These are phyloP conservation scores for Apiospora arundinis DNA, from an alignment of 2,329 filamentous ascomycete genomes.

Conservation along the genomic window DNA sequence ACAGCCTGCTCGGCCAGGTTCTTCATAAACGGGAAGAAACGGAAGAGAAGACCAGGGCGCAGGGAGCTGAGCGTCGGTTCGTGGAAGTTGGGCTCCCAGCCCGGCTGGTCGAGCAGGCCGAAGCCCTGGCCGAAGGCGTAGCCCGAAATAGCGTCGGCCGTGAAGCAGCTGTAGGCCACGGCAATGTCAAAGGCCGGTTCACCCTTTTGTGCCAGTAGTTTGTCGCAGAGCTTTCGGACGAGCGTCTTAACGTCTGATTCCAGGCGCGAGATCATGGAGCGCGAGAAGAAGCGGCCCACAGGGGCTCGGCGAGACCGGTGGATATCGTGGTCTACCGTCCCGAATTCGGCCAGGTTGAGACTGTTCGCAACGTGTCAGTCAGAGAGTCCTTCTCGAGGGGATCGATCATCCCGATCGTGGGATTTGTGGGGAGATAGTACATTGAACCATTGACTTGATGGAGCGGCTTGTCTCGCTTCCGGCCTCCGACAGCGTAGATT, in stretches of 20 bases:
- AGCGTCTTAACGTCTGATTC: slow-evolving; percentile 31
- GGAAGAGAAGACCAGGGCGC: slow-evolving; percentile 32
- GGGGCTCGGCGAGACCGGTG: slow-evolving; percentile 35
- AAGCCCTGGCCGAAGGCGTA: slow-evolving; percentile 47
- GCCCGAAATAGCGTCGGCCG: slow-evolving; percentile 45
- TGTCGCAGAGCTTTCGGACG: slow-evolving; percentile 30
- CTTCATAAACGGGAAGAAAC: slow-evolving; percentile 35
- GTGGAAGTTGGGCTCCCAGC: slow-evolving; percentile 45
- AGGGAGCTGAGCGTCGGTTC: slow-evolving; percentile 30
- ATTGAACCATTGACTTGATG: slow-evolving; percentile 20
- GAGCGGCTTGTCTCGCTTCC: slow-evolving; percentile 20
- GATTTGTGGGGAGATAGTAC: background rate
- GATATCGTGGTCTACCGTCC: slow-evolving; percentile 34
- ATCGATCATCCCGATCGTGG: background rate
- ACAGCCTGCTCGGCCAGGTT: slow-evolving; percentile 23
- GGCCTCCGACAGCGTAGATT: slow-evolving; percentile 20
- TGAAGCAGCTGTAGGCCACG: slow-evolving; percentile 38
- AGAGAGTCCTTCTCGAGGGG: no score
- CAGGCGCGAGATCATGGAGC: slow-evolving; percentile 40
- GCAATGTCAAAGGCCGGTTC: slow-evolving; percentile 11
- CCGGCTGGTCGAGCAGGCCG: slow-evolving; percentile 36
- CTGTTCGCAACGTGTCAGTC: background rate
- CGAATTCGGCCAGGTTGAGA: slow-evolving; percentile 1
- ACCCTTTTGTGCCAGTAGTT: slow-evolving; percentile 35
- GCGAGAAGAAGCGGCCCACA: slow-evolving; percentile 37